Percentiles rank a stretch among this genome's conserved stretches.
These are phyloP conservation scores for Neurospora hispaniola DNA, from an alignment of 495 filamentous ascomycete species.

Conservation along the genomic window DNA sequence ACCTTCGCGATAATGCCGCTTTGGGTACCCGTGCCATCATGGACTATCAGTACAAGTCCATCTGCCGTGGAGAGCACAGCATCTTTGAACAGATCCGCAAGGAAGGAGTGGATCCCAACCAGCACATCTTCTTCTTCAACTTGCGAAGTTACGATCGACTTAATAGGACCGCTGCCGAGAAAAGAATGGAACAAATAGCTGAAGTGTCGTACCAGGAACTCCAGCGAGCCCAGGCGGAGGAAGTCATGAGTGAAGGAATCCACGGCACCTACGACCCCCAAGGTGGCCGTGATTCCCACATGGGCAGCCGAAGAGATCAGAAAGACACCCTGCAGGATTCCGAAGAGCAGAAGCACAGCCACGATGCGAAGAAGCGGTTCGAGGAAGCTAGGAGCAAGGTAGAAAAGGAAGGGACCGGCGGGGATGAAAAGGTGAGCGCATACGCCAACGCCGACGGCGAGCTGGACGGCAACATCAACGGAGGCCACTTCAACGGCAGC, in stretches of 20 bases:
- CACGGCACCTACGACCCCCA: slow-evolving; percentile 43
- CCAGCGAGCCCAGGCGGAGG: slow-evolving; percentile 74
- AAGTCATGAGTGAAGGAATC: slow-evolving; percentile 69
- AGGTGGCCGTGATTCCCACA: slow-evolving; percentile 29
- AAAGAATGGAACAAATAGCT: slow-evolving; percentile 61
- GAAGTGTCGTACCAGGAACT: slow-evolving; percentile 77
- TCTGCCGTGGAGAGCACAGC: slow-evolving; percentile 79
- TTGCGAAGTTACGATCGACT: slow-evolving; percentile 82
- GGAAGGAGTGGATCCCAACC: slow-evolving; percentile 65
- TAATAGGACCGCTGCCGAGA: slow-evolving; percentile 62
- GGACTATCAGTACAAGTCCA: slow-evolving; percentile 97
- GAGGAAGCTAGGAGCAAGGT: neutral
- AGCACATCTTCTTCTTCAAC: slow-evolving; percentile 89
- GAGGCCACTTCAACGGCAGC: slow-evolving; percentile 34
- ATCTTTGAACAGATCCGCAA: slow-evolving; percentile 71
- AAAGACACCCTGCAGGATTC: slow-evolving; percentile 4
- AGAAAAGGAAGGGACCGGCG: neutral
- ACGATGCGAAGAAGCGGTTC: slow-evolving; percentile 20
- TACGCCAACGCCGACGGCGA: slow-evolving; percentile 8
- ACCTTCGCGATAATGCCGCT: slow-evolving; percentile 71
- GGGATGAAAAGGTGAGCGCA: neutral
- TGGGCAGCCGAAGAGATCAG: slow-evolving; percentile 32
- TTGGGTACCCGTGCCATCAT: slow-evolving; percentile 88
- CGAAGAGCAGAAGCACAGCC: slow-evolving; percentile 8
- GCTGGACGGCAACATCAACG: slow-evolving; percentile 46